A percentile compares a stretch with the other conserved stretches of the same genome.
phyloP scores from a whole-genome alignment of 2,329 filamentous ascomycete genomes.

The Talaromyces sp. region DNA sequence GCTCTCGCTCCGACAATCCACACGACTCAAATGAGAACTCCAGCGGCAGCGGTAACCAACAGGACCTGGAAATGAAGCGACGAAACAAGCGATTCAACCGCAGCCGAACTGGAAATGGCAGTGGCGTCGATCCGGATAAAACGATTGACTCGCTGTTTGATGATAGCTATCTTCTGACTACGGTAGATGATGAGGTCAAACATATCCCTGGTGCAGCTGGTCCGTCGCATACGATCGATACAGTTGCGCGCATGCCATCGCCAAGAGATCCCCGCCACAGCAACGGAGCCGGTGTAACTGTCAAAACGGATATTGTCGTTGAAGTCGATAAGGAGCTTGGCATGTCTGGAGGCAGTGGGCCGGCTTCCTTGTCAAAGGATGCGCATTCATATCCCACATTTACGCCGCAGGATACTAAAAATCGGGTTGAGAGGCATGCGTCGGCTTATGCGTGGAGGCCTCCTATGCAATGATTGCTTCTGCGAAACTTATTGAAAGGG shows the following conservation, averaged over 20 bases:
- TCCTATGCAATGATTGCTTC: background rate
- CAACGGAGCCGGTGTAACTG: constrained; percentile 22
- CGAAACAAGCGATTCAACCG: background rate
- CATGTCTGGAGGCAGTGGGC: background rate
- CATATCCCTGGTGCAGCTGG: constrained; percentile 17
- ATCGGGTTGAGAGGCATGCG: background rate
- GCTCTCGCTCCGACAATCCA: constrained; percentile 22
- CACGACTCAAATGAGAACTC: constrained; percentile 13
- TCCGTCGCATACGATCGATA: constrained; percentile 3
- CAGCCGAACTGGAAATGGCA: background rate
- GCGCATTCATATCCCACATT: background rate
- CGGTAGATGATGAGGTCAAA: constrained; percentile 11
- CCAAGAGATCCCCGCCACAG: constrained; percentile 17
- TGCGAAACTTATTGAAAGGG: background rate
- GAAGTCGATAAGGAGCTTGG: constrained; percentile 24
- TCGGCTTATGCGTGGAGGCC: constrained; percentile 8
- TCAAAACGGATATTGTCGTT: constrained; percentile 33
- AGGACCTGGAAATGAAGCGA: background rate
- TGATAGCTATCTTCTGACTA: constrained; percentile 7
- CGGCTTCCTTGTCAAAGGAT: background rate
- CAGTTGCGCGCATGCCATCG: constrained; percentile 11
- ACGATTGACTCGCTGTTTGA: constrained; percentile 9
- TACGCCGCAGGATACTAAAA: background rate
- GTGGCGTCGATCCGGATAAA: background rate
- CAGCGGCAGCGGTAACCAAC: background rate